A percentile compares a stretch with the other conserved stretches of the same genome.
These are phyloP conservation scores for Talaromyces marneffei DNA, from an alignment of 2,329 filamentous ascomycete species.

Conservation along the genomic window DNA sequence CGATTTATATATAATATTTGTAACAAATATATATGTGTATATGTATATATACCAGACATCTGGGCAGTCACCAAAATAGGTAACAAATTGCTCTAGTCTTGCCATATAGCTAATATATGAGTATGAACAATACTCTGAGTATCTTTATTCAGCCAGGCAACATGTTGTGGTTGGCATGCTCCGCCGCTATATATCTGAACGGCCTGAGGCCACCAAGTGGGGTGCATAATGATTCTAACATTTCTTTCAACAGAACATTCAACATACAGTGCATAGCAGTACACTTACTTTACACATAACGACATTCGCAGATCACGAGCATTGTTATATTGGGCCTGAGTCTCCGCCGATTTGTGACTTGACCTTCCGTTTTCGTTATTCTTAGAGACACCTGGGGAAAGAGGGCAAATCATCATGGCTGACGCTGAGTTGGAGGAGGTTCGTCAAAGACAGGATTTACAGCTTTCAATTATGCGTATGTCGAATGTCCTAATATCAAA, in stretches of 20 bases:
- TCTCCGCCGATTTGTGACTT: not conserved
- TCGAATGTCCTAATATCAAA: not conserved
- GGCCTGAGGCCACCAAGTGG: constrained; percentile 15
- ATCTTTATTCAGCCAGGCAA: too few species aligned
- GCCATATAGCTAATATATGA: too few species aligned
- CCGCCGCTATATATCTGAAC: not conserved
- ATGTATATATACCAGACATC: too few species aligned
- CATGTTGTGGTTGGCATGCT: too few species aligned
- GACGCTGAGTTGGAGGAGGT: constrained; percentile 63
- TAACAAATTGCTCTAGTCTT: too few species aligned
- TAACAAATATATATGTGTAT: too few species aligned
- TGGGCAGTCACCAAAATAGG: too few species aligned
- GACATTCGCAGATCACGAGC: not conserved
- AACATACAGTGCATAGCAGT: not conserved
- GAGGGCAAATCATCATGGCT: constrained; percentile 44
- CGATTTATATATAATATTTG: too few species aligned
- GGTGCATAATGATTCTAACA: not conserved
- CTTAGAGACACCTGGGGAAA: not conserved
- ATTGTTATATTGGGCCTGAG: not conserved
- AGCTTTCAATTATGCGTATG: not conserved
- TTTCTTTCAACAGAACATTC: not conserved
- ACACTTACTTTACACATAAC: not conserved
- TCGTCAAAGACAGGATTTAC: constrained; percentile 11
- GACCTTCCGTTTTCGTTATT: not conserved
- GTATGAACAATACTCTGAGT: too few species aligned